Percentiles rank a stretch among this genome's conserved stretches.
Conservation (phyloP, 139 green algal genomes). For the Chlorella sp. region DNA sequence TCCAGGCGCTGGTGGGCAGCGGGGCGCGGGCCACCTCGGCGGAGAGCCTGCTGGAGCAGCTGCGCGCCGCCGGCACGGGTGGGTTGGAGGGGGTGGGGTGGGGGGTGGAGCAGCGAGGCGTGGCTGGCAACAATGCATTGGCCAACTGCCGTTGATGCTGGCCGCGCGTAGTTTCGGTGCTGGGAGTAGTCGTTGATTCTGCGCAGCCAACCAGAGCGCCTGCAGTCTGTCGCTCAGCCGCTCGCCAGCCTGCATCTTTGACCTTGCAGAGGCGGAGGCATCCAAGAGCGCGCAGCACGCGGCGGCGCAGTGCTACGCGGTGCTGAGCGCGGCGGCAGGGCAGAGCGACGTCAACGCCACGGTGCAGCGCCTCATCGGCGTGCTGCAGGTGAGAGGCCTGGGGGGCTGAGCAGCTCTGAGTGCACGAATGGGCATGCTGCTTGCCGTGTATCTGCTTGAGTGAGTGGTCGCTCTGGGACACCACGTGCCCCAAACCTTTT, state of each 20-base stretch:
- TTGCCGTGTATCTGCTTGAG: too few species aligned
- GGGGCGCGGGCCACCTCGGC: constrained; percentile 11
- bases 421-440: background rate
- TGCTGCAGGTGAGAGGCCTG: constrained; percentile 32
- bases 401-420: background rate
- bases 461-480: too few species aligned
- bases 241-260: too few species aligned
- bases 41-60: constrained; percentile 8
- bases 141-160: background rate
- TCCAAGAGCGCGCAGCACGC: constrained; percentile 53
- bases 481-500: too few species aligned
- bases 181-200: too few species aligned
- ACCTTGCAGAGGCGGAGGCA: constrained; percentile 40
- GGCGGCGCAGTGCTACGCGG: constrained; percentile 82
- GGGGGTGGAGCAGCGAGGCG: too few species aligned
- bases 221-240: background rate
- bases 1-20: constrained; percentile 65
- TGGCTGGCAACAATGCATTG: background rate
- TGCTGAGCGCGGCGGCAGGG: constrained; percentile 66
- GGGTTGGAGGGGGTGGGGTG: background rate
- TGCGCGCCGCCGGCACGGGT: constrained; percentile 30
- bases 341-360: constrained; percentile 37
- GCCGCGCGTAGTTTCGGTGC: background rate
- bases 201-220: background rate
- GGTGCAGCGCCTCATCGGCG: constrained; percentile 53